Evolutionary conservation across 2,329 filamentous ascomycete species (phyloP).

Genomic region (Monosporascus cannonballus): DNA sequence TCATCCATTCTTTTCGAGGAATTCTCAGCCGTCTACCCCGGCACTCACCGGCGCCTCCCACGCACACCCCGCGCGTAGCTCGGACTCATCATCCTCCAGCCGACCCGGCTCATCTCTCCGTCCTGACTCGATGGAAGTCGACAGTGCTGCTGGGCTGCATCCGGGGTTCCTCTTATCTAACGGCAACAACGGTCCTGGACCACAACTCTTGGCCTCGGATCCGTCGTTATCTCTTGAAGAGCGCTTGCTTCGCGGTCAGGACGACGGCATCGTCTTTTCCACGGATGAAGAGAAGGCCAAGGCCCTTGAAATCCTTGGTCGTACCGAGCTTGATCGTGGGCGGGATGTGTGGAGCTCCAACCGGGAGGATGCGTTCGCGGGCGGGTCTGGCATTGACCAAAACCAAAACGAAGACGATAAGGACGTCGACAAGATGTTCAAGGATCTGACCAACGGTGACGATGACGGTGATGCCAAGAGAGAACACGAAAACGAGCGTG

Average conservation of each 20-base stretch:
- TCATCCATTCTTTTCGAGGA: constrained; percentile 27
- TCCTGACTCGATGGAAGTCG: constrained; percentile 34
- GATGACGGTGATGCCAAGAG: constrained; percentile 38
- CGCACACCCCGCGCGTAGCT: constrained; percentile 26
- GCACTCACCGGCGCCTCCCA: constrained; percentile 28
- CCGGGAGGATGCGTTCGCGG: constrained; percentile 13
- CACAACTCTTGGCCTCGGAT: constrained; percentile 35
- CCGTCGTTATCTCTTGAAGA: constrained; percentile 42
- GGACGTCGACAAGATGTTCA: constrained; percentile 50
- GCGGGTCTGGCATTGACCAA: constrained; percentile 12
- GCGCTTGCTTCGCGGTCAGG: constrained; percentile 40
- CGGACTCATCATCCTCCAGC: constrained; percentile 28
- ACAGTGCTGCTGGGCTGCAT: constrained; percentile 30
- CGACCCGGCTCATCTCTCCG: constrained; percentile 25
- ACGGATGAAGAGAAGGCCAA: constrained; percentile 42
- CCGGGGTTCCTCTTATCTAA: constrained; percentile 35
- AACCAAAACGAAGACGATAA: constrained; percentile 37
- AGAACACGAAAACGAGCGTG: constrained; percentile 25
- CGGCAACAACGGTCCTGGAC: constrained; percentile 30
- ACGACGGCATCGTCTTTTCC: constrained; percentile 39
- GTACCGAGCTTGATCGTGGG: constrained; percentile 45
- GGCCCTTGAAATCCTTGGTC: constrained; percentile 46
- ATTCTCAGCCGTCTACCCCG: constrained; percentile 31
- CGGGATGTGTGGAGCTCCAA: constrained; percentile 40
- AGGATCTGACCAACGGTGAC: constrained; percentile 48